Base-by-base conservation (phyloP, 495 filamentous ascomycete species). In the Trichoderma asperelloides region DNA sequence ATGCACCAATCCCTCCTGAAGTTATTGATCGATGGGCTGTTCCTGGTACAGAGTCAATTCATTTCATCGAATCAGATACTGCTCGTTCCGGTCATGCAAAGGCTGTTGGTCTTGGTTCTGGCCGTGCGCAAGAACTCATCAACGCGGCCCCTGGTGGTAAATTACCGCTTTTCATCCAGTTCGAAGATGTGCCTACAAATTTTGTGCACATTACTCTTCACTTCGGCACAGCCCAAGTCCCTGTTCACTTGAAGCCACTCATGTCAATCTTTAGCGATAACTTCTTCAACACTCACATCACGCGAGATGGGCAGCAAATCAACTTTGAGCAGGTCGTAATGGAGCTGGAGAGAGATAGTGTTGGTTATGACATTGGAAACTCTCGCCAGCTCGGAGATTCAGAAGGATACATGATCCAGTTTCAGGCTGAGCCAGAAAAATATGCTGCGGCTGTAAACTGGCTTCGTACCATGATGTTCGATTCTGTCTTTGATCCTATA, bases 281-380 rank as follows among this genome's bases (percentile, higher is more conserved):
- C 69, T 96, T 97, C 82, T 99, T 98, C 81, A 92, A 91, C 72
- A 91, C 92, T 0, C 94, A 93, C 0, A 87, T 99, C 62, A 76
- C 83, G 73, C 87, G 86, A n/a, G 83, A 93, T 72, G 93, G 91
- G 57, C 80, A 91, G 73, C 84, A 81, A 12, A 78, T 99, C 18
- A 87, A 90, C 68, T 99, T 97, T 73, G 96, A 98, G 71, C 82
- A 96, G 63, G 91, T 98, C 28, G 91, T 97, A 16, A 89, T 90
- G 67, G 86, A 92, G 68, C 79, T 99, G 28, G 96, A 98, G 75
- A 86, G 88, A 72, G 93, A 97, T 71, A 98, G 96, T 0, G 88
- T 97, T 64, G 86, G 85, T 68, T 97, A 96, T 74, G 78, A 76
- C 2, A 87, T 96, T 72, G 85, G 86, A 67, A 79, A 82, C 7